Evolutionary conservation across 2,329 filamentous ascomycete genomes (phyloP).

Genomic region (Fusarium concolor): DNA sequence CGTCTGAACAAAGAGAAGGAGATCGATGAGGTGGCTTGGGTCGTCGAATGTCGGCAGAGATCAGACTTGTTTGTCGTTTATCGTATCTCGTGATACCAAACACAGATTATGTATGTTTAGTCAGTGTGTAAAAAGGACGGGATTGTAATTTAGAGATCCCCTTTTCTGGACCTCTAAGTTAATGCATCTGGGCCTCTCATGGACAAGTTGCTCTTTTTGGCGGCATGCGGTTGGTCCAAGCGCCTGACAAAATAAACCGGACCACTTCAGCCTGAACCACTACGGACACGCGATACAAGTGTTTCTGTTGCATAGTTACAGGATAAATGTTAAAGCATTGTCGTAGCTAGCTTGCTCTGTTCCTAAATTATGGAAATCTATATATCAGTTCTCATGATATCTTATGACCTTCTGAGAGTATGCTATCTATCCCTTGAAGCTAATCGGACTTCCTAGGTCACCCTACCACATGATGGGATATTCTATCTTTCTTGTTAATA

Average conservation of each 20-base stretch:
- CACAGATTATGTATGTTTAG: constrained; percentile 35
- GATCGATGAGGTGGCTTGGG: not conserved
- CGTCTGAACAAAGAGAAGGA: constrained; percentile 11
- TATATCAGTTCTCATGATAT: not conserved
- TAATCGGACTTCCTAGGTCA: not conserved
- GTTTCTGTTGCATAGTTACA: not conserved
- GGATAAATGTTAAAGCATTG: too few species aligned
- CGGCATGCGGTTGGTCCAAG: constrained; percentile 45
- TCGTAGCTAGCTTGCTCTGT: too few species aligned
- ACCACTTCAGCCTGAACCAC: constrained; percentile 13
- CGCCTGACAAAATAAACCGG: constrained; percentile 46
- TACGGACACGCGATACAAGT: not conserved
- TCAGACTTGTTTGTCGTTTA: constrained; percentile 23
- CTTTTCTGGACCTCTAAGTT: constrained; percentile 46
- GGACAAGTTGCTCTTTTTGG: constrained; percentile 47
- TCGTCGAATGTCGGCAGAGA: constrained; percentile 8
- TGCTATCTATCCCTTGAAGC: not conserved
- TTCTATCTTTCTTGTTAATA: too few species aligned
- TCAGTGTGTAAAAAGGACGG: constrained; percentile 29
- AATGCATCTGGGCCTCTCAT: constrained; percentile 43
- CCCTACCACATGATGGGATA: too few species aligned
- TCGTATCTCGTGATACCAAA: constrained; percentile 41
- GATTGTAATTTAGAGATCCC: constrained; percentile 44
- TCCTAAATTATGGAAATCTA: too few species aligned
- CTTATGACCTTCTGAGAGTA: not conserved